Conservation (phyloP, 2,329 filamentous ascomycete genomes). For the Cercospora sp. region DNA sequence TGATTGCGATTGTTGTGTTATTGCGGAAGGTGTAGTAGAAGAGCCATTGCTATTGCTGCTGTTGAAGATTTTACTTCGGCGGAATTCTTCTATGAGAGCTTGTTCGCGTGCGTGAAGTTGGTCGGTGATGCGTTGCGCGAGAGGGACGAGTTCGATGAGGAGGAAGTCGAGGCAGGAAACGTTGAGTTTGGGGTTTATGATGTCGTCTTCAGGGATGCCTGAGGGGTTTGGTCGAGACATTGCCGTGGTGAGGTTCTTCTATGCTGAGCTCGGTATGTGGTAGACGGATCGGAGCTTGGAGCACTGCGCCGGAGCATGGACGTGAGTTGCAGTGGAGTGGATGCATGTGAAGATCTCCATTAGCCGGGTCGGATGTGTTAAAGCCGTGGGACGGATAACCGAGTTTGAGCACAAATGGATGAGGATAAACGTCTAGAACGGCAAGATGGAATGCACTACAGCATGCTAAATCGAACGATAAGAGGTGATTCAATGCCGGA, state of each 20-base stretch:
- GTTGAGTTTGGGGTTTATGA: conserved; percentile 53
- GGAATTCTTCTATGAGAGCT: conserved; percentile 40
- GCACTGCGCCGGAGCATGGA: neutral
- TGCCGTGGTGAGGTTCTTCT: neutral
- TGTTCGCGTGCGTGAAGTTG: conserved; percentile 62
- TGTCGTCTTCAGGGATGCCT: conserved; percentile 25
- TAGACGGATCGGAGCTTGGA: neutral
- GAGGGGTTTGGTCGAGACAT: conserved; percentile 22
- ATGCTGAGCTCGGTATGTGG: neutral
- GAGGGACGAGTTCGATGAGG: conserved; percentile 92
- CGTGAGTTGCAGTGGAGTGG: neutral
- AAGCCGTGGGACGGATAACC: neutral
- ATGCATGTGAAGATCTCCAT: conserved; percentile 5
- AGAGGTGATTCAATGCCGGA: neutral
- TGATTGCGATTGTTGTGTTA: conserved; percentile 17
- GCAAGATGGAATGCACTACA: neutral
- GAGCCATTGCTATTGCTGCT: conserved; percentile 7
- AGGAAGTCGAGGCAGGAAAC: conserved; percentile 90
- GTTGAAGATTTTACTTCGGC: conserved; percentile 34
- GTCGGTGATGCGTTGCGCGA: conserved; percentile 81
- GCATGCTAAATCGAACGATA: neutral
- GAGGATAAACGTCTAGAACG: neutral
- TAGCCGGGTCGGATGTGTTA: neutral
- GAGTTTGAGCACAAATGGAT: neutral
- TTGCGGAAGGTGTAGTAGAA: conserved; percentile 16